A percentile compares a stretch with the other conserved stretches of the same genome.
Evolutionary conservation across 2,329 filamentous ascomycete genomes (phyloP).

Genomic region (Blastomyces emzantsi): DNA sequence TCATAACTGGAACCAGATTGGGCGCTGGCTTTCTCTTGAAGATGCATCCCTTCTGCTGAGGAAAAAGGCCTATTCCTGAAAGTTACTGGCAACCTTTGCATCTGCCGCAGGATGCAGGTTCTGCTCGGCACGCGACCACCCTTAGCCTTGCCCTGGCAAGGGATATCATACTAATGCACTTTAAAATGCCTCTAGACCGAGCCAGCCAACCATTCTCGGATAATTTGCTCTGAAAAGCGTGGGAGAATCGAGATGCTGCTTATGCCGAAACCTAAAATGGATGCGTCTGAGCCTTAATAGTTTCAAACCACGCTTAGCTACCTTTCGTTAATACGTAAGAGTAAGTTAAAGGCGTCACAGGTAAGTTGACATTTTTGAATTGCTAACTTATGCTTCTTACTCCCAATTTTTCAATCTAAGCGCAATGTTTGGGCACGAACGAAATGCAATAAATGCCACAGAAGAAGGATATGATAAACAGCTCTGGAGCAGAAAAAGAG

Average conservation of each 20-base stretch:
- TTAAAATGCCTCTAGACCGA: not conserved
- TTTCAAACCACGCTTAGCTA: not conserved
- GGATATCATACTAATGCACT: not conserved
- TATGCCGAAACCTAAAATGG: not conserved
- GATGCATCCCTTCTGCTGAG: not conserved
- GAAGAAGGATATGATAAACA: not conserved
- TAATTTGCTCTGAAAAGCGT: not conserved
- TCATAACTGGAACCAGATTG: not conserved
- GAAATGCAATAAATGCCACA: not conserved
- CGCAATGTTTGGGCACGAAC: not conserved
- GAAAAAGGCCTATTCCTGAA: not conserved
- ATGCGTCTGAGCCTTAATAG: not conserved
- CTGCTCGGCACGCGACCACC: not conserved
- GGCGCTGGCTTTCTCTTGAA: not conserved
- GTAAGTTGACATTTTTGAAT: not conserved
- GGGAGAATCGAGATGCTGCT: not conserved
- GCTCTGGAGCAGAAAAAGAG: not conserved
- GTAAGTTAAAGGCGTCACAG: not conserved
- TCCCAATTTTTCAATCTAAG: not conserved
- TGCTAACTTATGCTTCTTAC: not conserved
- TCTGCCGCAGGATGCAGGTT: not conserved
- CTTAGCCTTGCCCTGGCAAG: not conserved
- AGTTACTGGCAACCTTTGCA: not conserved
- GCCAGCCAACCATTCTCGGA: not conserved
- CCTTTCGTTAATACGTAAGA: not conserved